Evolutionary conservation across 495 filamentous ascomycete genomes (phyloP), one percentile per base, ranked within the genome.

Genomic region (Podospora sp.): DNA sequence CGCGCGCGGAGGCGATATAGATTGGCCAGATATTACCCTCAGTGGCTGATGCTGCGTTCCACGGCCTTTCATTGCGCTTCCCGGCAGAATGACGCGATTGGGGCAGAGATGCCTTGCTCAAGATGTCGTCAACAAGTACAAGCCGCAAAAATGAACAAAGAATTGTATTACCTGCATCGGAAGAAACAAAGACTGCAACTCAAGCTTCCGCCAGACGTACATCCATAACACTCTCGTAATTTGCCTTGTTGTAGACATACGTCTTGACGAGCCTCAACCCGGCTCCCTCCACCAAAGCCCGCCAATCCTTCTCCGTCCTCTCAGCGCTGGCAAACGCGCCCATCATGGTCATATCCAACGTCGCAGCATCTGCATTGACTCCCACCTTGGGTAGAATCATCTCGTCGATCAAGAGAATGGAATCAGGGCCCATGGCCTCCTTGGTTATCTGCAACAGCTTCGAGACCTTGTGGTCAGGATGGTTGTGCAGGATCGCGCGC

Each of bases 241-340:
- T 2, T 14, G 40, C 40, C 40, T 46, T 46, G 40, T 46, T 46
- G 22, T 69, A 72, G 0, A 14, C 36, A 22, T 87, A 81, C 14
- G 67, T 61, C n/a, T 71, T 65, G 51, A 81, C 83, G 69, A 87
- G 81, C 68, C 83, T 72, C 20, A 84, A 63, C 0, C 83, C 81
- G 6, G 72, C 74, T 1, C 68, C 65, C 0, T 69, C 70, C 0
- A 84, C 53, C 6, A 84, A 26, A 1, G 68, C 67, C 18, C 24
- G 68, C 82, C 81, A 85, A 27, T 80, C 74, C 11, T 72, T 66
- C 26, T 78, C 71, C 0, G 80, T 82, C 16, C 82, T 71, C 68
- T 83, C 82, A 46, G 74, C 67, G 0, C 77, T 79, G 2, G 75
- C 75, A 16, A 77, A 75, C 35, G 74, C 75, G 0, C 72, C 68